Evolutionary conservation across 225 moss, liverwort and hornwort species (phyloP).

Genomic region (Physcomitrium patens): DNA sequence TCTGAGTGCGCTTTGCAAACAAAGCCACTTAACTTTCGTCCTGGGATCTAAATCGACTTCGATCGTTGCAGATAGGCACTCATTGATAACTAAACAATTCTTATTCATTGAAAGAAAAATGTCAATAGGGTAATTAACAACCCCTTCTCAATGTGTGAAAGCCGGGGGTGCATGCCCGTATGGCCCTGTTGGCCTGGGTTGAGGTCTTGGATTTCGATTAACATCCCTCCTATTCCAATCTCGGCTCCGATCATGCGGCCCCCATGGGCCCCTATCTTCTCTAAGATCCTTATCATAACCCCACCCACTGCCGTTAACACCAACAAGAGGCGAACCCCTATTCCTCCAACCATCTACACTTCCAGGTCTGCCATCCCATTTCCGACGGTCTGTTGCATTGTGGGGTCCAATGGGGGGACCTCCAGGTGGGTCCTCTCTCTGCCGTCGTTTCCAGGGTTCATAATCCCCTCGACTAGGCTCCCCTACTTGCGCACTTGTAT

Average conservation of each 20-base stretch:
- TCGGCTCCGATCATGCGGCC: slow-evolving; percentile 48
- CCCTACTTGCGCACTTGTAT: slow-evolving; percentile 37
- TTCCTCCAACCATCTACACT: slow-evolving; percentile 84
- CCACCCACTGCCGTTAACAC: slow-evolving; percentile 77
- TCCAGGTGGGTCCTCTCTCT: slow-evolving; percentile 58
- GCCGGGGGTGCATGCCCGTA: slow-evolving; percentile 51
- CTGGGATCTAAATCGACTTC: slow-evolving; percentile 42
- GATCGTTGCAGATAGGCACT: slow-evolving; percentile 46
- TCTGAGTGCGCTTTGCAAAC: slow-evolving; percentile 35
- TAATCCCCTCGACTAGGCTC: slow-evolving; percentile 66
- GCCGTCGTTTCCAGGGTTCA: slow-evolving; percentile 85
- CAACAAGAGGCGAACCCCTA: slow-evolving; percentile 54
- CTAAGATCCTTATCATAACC: slow-evolving; percentile 75
- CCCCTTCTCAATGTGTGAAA: slow-evolving; percentile 64
- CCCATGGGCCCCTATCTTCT: slow-evolving; percentile 55
- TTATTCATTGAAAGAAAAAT: slow-evolving; percentile 56
- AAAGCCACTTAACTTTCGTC: slow-evolving; percentile 42
- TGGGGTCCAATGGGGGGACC: slow-evolving; percentile 57
- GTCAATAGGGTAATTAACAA: slow-evolving; percentile 38
- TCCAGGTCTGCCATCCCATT: slow-evolving; percentile 88
- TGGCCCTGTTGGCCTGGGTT: slow-evolving; percentile 44
- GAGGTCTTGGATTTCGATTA: slow-evolving; percentile 49
- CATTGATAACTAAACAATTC: slow-evolving; percentile 43
- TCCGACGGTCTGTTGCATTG: slow-evolving; percentile 62
- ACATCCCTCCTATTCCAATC: slow-evolving; percentile 62